Conservation (phyloP, 2,329 filamentous ascomycete species). For the Ambrosiella cleistominuta region DNA sequence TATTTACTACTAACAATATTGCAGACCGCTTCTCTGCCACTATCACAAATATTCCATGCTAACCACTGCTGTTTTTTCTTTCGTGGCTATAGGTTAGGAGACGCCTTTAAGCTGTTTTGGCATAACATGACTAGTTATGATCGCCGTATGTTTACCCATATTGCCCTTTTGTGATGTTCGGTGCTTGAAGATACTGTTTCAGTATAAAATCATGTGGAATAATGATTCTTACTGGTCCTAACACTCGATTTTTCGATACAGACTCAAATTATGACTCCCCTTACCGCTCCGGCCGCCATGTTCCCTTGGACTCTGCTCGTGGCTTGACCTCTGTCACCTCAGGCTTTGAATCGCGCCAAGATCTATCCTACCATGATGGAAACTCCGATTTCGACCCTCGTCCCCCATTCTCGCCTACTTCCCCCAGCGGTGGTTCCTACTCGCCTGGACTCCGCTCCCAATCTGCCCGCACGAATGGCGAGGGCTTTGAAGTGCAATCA, state of each 20-base stretch:
- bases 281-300: conserved; percentile 76
- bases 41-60: not conserved
- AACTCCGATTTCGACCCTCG: conserved; percentile 19
- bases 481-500: conserved; percentile 52
- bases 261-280: conserved; percentile 89
- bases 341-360: conserved; percentile 71
- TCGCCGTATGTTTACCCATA: conserved; percentile 34
- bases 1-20: not conserved
- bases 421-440: conserved; percentile 54
- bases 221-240: not conserved
- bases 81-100: conserved; percentile 35
- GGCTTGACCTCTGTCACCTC: conserved; percentile 76
- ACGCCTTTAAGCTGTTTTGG: conserved; percentile 81
- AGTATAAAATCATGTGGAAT: not conserved
- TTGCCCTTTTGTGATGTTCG: not conserved
- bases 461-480: conserved; percentile 44
- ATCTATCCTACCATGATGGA: conserved; percentile 53
- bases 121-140: conserved; percentile 68
- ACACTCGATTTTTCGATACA: conserved; percentile 21
- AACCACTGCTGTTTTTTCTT: not conserved
- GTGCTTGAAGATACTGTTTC: conserved; percentile 3
- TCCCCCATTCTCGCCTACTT: conserved; percentile 28
- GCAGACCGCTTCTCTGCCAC: not conserved
- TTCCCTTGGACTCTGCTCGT: conserved; percentile 70
- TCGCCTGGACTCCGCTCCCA: conserved; percentile 79